Percentiles rank a stretch among this genome's conserved stretches.
Evolutionary conservation across 805 yeast genomes (phyloP).

Genomic region (Candida gorgasii): DNA sequence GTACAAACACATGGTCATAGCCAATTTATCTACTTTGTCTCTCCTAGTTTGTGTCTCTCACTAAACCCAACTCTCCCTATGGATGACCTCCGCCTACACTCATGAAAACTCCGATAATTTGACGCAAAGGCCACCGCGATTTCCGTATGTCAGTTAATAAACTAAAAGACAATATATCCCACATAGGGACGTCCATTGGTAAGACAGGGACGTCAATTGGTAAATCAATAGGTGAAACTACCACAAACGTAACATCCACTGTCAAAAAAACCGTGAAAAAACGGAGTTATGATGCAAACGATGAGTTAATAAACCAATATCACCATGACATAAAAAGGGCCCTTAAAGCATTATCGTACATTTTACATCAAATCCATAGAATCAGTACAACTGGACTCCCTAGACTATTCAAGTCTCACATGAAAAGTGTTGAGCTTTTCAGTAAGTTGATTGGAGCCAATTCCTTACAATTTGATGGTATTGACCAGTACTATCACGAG

Average conservation of each 20-base stretch:
- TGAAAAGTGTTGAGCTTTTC: slow-evolving; percentile 31
- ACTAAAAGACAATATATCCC: slow-evolving; percentile 15
- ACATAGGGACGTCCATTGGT: slow-evolving; percentile 15
- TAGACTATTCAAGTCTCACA: slow-evolving; percentile 31
- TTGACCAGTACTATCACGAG: slow-evolving; percentile 29
- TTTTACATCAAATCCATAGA: slow-evolving; percentile 28
- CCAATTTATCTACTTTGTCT: too few relatives aligned
- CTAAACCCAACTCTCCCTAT: too few relatives aligned
- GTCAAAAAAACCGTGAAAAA: slow-evolving; percentile 16
- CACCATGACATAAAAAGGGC: slow-evolving; percentile 44
- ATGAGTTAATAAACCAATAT: slow-evolving; percentile 41
- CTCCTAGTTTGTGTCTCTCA: too few relatives aligned
- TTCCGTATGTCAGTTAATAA: slow-evolving; percentile 14
- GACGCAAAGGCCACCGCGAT: too few relatives aligned
- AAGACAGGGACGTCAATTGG: slow-evolving; percentile 15
- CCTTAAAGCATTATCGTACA: slow-evolving; percentile 44
- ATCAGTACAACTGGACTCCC: slow-evolving; percentile 29
- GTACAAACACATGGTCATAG: too few relatives aligned
- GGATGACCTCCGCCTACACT: too few relatives aligned
- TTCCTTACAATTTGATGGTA: slow-evolving; percentile 38
- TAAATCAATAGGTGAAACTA: slow-evolving; percentile 10
- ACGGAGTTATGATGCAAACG: slow-evolving; percentile 28
- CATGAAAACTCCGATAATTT: too few relatives aligned
- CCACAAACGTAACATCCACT: slow-evolving; percentile 4
- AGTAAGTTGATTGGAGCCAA: slow-evolving; percentile 31